Base-by-base conservation (phyloP, 1,284 basidiomycete genomes). In the Ustilago nuda region DNA sequence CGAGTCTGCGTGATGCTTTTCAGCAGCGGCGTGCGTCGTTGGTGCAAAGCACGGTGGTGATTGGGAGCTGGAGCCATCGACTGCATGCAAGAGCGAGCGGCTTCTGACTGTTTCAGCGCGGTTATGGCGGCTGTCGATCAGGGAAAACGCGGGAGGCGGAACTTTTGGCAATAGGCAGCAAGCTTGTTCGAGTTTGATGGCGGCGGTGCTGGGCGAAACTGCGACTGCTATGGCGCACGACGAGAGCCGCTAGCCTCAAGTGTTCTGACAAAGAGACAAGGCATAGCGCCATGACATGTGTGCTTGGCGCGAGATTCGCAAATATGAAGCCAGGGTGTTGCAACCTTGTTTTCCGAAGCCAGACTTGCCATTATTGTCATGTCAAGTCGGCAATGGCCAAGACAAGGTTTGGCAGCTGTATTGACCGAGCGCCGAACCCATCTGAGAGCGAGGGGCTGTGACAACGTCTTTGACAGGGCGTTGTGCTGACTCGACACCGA, bases 301-400 rank as follows among this genome's bases (percentile, higher is more conserved):
- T 13, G 39, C 39, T 17, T 15, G 39, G 17, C 19, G 45, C 19
- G 19, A 8, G 19, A 30, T 5, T n/a, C 9, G 3, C 8, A 17
- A 50, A 32, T 17, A 7, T 19, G 30, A 30, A 13, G 23, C 48
- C 48, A 19, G 8, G 46, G 39, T 45, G 11, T 30, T 39, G 27
- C 23, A 32, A n/a, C 55, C 37, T 11, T 6, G 27, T 15, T 45
- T 36, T 8, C 36, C 19, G 8, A 5, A 35, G 23, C 19, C 11
- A 53, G 54, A 15, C n/a, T 45, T 17, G n/a, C 6, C 8, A 11
- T 12, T 30, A 17, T 32, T 33, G 5, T 12, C n/a, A 8, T 19
- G 32, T 19, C 30, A 17, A 17, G n/a, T 37, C 58, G 67, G 67
- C 30, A 55, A 70, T 70, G 62, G 54, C 37, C 67, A 62, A 57